Conservation (phyloP, 2,329 filamentous ascomycete species). For the Pseudogymnoascus sp. region DNA sequence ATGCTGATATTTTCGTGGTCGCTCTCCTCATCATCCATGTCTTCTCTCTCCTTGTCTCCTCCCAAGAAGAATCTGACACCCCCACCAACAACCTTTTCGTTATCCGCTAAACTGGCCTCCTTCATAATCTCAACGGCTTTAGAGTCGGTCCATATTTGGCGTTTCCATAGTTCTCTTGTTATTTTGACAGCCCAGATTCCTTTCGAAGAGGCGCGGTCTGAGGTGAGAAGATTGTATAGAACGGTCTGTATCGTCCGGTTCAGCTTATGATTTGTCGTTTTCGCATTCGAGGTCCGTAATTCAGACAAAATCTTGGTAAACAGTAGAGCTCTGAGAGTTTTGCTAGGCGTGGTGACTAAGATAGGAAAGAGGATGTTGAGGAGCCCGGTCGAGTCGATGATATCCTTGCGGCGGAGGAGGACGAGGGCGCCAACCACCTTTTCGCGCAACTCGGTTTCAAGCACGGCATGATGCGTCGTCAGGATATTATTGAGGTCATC, state of each 20-base stretch:
- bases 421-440: conserved; percentile 91
- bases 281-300: conserved; percentile 77
- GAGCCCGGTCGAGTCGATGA: conserved; percentile 76
- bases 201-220: conserved; percentile 75
- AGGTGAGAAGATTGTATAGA: conserved; percentile 82
- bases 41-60: conserved; percentile 91
- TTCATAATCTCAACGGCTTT: conserved; percentile 98
- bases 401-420: conserved; percentile 79
- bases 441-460: conserved; percentile 80
- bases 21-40: conserved; percentile 80
- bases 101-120: conserved; percentile 78
- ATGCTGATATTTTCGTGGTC: conserved; percentile 80
- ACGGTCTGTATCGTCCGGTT: conserved; percentile 92
- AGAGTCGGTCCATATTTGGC: conserved; percentile 90
- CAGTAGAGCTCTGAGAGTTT: conserved; percentile 75
- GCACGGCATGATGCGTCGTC: conserved; percentile 68
- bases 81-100: conserved; percentile 84
- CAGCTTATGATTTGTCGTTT: conserved; percentile 80
- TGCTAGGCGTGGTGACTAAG: conserved; percentile 84
- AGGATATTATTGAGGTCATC: conserved; percentile 75
- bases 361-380: conserved; percentile 93
- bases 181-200: conserved; percentile 95
- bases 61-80: conserved; percentile 92
- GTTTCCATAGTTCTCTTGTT: conserved; percentile 90
- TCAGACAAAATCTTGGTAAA: conserved; percentile 88